phyloP scores from a whole-genome alignment of 495 filamentous ascomycete genomes.

The Hamigera avellanea region DNA sequence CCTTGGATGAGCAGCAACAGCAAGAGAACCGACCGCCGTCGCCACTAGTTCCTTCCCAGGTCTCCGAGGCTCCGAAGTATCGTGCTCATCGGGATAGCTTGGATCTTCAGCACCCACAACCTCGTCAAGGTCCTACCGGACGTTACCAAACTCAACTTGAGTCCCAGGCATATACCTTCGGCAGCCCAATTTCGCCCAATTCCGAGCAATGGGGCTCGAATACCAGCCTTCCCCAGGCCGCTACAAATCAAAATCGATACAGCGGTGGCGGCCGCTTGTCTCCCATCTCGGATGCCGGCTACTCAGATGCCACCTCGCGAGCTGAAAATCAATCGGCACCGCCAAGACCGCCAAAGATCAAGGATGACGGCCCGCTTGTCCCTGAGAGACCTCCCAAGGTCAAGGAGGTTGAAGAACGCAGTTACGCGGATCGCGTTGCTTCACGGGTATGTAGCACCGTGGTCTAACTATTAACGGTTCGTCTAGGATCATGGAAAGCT shows the following conservation, averaged over 20 bases:
- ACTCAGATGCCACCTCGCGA: slow-evolving; percentile 32
- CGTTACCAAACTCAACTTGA: slow-evolving; percentile 75
- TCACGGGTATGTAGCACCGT: slow-evolving; percentile 23
- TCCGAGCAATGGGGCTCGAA: slow-evolving; percentile 67
- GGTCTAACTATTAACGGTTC: not conserved
- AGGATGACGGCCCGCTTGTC: slow-evolving; percentile 39
- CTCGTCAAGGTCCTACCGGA: slow-evolving; percentile 68
- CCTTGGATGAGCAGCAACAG: slow-evolving; percentile 36
- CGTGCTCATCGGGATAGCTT: slow-evolving; percentile 81
- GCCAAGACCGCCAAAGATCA: slow-evolving; percentile 41
- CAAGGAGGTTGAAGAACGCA: slow-evolving; percentile 23
- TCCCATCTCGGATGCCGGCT: slow-evolving; percentile 41
- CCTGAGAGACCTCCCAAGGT: slow-evolving; percentile 36
- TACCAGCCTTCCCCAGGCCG: slow-evolving; percentile 31
- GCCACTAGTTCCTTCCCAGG: slow-evolving; percentile 48
- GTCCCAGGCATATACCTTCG: slow-evolving; percentile 62
- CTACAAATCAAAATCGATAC: slow-evolving; percentile 27
- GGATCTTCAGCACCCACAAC: slow-evolving; percentile 84
- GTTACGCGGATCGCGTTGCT: slow-evolving; percentile 32
- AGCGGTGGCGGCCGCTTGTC: slow-evolving; percentile 37
- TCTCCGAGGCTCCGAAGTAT: slow-evolving; percentile 86
- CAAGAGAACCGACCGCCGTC: slow-evolving; percentile 45
- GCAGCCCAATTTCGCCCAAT: slow-evolving; percentile 51
- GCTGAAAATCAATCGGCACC: slow-evolving; percentile 19
- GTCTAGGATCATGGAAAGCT: not conserved